Evolutionary conservation across 83 land plant genomes (phyloP), one percentile per base, ranked within the genome.

Genomic region (Larix sibirica): DNA sequence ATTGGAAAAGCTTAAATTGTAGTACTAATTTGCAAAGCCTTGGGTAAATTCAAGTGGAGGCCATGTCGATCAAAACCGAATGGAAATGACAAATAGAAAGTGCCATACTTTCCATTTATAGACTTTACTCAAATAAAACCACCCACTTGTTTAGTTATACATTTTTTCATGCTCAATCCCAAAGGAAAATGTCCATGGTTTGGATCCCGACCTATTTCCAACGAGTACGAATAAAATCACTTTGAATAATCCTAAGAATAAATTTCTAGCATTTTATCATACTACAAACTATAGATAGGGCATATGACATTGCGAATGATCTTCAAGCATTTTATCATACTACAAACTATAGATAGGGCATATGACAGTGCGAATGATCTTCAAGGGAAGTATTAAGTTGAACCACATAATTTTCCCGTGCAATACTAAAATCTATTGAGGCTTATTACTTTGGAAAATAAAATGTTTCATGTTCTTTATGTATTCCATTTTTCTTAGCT

Each of bases 141-240:
- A 28, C 88, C 88, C n/a, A 47, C 50, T 36, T 59, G 62, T 77
- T 88, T 85, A 3, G 80, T 77, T 77, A 86, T 85, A 8, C 83
- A 50, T 59, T 88, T 88, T 18, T 83, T 85, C 80, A 81, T 85
- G 65, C 81, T 88, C 58, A 86, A 79, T 28, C 88, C 88, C 44
- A 83, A 75, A 2, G 85, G 83, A 38, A 83, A 80, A 58, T 81
- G 83, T 65, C 85, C 85, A n/a, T 76, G 71, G 13, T 83, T 83
- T 61, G 62, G 58, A 18, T 66, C 88, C 64, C 80, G 79, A 13
- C 85, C 36, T 36, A 85, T 78, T 36, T 68, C 82, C 38, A 86
- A 85, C 18, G 88, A 82, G 60, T 88, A 83, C 3, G 85, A 81
- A 20, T 88, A 88, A 18, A 21, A 76, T 17, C 83, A 85, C 67